Base-by-base conservation (phyloP, 2,329 filamentous ascomycete species). In the Lomentospora prolificans region DNA sequence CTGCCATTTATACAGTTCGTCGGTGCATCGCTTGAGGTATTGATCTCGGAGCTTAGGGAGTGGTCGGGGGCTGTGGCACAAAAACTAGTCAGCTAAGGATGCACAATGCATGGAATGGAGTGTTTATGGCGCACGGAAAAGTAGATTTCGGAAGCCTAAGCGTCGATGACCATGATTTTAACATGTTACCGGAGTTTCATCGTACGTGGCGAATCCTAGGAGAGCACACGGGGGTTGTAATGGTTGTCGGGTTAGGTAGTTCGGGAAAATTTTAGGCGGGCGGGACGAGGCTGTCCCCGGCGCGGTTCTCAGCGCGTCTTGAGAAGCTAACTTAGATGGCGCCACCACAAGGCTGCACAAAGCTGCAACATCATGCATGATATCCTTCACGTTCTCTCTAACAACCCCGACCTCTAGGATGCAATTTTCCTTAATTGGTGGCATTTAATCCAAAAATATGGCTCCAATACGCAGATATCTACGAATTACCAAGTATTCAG, bases 1-100 rank as follows among this genome's bases (percentile, higher is more conserved):
- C 75, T 99, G 94, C 91, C 91, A 96, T 65, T 81, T 74, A 73
- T 97, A 99, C 12, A 96, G 79, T 54, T 91, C 85, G 73, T 96
- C 89, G 70, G 90, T 86, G 70, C 87, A 94, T 80, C 82, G 78
- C 65, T 81, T 78, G 50, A 95, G 79, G 70, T 94, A 85, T 60
- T 73, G 68, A 12, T 75, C 71, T 55, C 77, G 74, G 27, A 75
- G 67, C 56, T 74, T 73, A 25, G 76, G 69, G 53, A 72, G 70
- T 51, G 79, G 77, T 60, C 80, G 77, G 61, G 76, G 73, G 58
- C 80, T 84, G 60, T 3, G 57, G 22, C 28, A 50, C 51, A 7
- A 51, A 27, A 10, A 8, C 19, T 17, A 30, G 4, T 19, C 7
- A n/a, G 19, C 17, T 55, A 44, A n/a, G n/a, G 51, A 46, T 7